Base-by-base conservation (phyloP, 2,329 filamentous ascomycete species). In the Helotiales sp. region DNA sequence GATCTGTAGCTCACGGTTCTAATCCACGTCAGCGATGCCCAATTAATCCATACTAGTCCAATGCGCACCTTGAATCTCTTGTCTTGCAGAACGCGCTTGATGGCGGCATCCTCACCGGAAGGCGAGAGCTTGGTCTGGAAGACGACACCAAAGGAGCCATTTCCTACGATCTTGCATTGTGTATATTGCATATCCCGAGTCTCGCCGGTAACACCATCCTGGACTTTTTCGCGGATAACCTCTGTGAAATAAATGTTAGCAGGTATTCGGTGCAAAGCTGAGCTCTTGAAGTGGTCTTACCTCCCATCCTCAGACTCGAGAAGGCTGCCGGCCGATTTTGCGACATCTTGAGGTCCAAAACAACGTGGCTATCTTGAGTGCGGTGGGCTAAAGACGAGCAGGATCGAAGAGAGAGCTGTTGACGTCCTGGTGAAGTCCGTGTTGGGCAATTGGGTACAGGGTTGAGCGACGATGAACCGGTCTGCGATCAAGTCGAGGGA, bases 1-100 rank as follows among this genome's bases (percentile, higher is more conserved):
- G 79, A 99, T 99, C 81, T 99, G 96, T 75, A 99, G 87, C 80
- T 99, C 96, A 82, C 96, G 93, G 80, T 99, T 99, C 96, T 99
- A 79, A 57, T 52, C 62, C 47, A 40, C 62, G 69, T 83, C 68
- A 83, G 79, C 69, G 69, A 70, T 40, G 61, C 26, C 37, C 20
- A 20, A 57, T 54, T 7, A 32, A 55, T 10, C 8, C 37, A 24
- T 5, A 1, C 8, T 15, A 47, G 11, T 54, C n/a, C 40, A 37
- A 61, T 70, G 76, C 79, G 77, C 79, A 97, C 96, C 92, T 99
- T 99, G 90, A 99, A 99, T 79, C 96, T 90, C 86, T 99, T 99
- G 86, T 99, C 96, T 79, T 99, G 96, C 67, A 99, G 87, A 68
- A 99, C 96, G 76, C 96, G 91, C 86, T 99, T 99, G 86, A 99